A percentile compares a stretch with the other conserved stretches of the same genome.
Evolutionary conservation across 768 basidiomycete genomes (phyloP).

Genomic region (Collybiopsis luxurians): DNA sequence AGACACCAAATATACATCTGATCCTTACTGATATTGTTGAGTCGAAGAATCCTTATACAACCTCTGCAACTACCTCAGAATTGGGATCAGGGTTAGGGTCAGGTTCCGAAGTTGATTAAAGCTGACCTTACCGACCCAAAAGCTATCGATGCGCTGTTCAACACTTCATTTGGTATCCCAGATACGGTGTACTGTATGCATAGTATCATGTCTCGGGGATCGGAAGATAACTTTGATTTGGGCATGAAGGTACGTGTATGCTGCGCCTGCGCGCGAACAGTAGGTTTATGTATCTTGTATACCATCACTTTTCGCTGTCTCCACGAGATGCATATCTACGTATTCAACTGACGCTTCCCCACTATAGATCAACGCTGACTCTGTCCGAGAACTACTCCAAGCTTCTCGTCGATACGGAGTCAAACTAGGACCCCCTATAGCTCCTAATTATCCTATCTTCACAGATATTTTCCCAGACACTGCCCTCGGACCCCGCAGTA

Average conservation of each 20-base stretch:
- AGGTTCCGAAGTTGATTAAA: slow-evolving; percentile 29
- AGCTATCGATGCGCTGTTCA: slow-evolving; percentile 35
- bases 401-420: slow-evolving; percentile 28
- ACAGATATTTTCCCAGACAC: no score
- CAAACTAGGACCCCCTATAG: no score
- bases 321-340: no score
- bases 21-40: slow-evolving; percentile 51
- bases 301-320: no score
- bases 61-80: not conserved
- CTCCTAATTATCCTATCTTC: no score
- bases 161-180: slow-evolving; percentile 35
- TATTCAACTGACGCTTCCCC: no score
- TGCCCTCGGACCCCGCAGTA: no score
- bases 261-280: no score
- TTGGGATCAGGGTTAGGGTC: not conserved
- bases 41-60: slow-evolving; percentile 30
- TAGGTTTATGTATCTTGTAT: no score
- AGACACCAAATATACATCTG: slow-evolving; percentile 37
- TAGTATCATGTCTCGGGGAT: slow-evolving; percentile 63
- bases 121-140: slow-evolving; percentile 37
- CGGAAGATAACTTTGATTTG: slow-evolving; percentile 58
- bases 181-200: slow-evolving; percentile 48
- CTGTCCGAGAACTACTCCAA: slow-evolving; percentile 44
- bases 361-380: slow-evolving; percentile 59
- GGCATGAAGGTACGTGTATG: slow-evolving; percentile 36